These are phyloP conservation scores for Debaryomyces coudertii DNA, from an alignment of 1,139 yeast genomes.

Conservation along the genomic window DNA sequence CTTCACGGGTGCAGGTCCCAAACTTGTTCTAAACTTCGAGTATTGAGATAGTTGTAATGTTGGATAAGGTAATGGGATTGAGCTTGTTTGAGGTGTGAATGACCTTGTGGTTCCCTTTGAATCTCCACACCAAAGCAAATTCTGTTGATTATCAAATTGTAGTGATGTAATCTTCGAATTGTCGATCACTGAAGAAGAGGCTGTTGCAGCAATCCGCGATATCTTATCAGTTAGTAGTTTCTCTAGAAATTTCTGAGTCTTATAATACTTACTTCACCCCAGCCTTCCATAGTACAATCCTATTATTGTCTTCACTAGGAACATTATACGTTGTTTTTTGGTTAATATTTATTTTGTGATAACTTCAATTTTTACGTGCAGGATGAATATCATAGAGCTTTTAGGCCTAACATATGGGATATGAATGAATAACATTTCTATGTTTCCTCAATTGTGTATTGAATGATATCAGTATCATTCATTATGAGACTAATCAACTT, in stretches of 20 bases:
- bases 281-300: slow-evolving; percentile 37
- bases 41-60: slow-evolving; percentile 46
- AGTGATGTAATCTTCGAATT: slow-evolving; percentile 34
- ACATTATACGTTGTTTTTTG: neutral
- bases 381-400: neutral
- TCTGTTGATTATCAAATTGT: slow-evolving; percentile 69
- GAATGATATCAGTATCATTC: too few species aligned
- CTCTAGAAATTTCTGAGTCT: neutral
- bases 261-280: slow-evolving; percentile 35
- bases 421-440: too few species aligned
- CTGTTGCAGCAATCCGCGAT: slow-evolving; percentile 31
- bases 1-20: slow-evolving; percentile 41
- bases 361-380: neutral
- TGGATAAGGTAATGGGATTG: slow-evolving; percentile 30
- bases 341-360: slow-evolving; percentile 3
- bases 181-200: slow-evolving; percentile 15
- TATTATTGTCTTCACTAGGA: neutral
- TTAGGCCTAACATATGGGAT: too few species aligned
- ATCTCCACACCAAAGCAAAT: slow-evolving; percentile 89
- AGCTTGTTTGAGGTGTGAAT: slow-evolving; percentile 22
- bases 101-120: slow-evolving; percentile 41
- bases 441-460: too few species aligned
- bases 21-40: slow-evolving; percentile 53
- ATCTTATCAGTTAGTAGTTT: slow-evolving; percentile 22
- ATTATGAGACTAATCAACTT: too few species aligned